A percentile compares a stretch with the other conserved stretches of the same genome.
These are phyloP conservation scores for Penicillium malachiteum DNA, from an alignment of 495 filamentous ascomycete genomes.

Conservation along the genomic window DNA sequence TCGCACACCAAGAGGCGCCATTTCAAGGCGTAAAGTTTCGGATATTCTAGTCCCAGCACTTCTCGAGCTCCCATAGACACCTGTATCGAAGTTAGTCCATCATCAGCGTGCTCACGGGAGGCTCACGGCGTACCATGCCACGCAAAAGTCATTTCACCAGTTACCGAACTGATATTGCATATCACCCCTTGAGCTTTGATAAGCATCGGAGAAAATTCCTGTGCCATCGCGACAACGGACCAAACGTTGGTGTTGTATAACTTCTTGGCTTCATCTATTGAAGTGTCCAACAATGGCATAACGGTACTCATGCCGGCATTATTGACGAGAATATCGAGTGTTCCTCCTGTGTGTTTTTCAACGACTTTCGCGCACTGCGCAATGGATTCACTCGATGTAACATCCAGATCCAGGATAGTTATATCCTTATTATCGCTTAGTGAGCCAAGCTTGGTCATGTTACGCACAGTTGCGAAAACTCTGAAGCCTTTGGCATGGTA, in stretches of 20 bases:
- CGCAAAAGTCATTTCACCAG: conserved; percentile 29
- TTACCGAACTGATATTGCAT: conserved; percentile 46
- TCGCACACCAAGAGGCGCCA: conserved; percentile 32
- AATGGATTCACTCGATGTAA: conserved; percentile 10
- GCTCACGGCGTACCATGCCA: neutral
- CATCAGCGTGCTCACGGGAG: neutral
- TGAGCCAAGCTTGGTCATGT: neutral
- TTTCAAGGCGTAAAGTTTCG: conserved; percentile 34
- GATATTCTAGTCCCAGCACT: conserved; percentile 20
- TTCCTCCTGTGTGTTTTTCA: neutral
- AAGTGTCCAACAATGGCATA: conserved; percentile 47
- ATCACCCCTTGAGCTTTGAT: conserved; percentile 51
- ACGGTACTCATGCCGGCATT: neutral
- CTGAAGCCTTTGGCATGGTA: neutral
- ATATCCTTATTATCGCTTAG: neutral
- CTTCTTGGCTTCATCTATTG: conserved; percentile 48
- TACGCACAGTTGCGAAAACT: neutral
- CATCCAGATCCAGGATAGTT: conserved; percentile 8
- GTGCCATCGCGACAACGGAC: conserved; percentile 52
- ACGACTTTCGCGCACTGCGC: neutral
- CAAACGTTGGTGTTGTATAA: conserved; percentile 65
- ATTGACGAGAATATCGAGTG: conserved; percentile 1
- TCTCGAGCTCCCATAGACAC: conserved; percentile 18
- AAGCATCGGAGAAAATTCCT: conserved; percentile 54
- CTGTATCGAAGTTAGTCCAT: neutral